A percentile compares a stretch with the other conserved stretches of the same genome.
Evolutionary conservation across 1,139 yeast species (phyloP).

Genomic region (Taphrina confusa): DNA sequence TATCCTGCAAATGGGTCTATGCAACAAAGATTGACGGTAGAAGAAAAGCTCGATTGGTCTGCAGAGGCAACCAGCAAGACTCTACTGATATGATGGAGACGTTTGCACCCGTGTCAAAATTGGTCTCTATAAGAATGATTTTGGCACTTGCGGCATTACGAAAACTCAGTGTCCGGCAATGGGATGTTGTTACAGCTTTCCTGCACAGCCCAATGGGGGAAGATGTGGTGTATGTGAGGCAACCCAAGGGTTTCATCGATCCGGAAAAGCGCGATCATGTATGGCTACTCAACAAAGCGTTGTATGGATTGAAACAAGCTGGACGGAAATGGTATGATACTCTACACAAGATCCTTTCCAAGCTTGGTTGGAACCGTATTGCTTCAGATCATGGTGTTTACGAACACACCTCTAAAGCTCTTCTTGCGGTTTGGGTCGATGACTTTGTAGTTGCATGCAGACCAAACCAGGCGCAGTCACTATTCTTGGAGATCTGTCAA

Average conservation of each 20-base stretch:
- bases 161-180: not conserved
- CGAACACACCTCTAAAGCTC: not conserved
- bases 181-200: slow-evolving; percentile 4
- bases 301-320: slow-evolving; percentile 26
- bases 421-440: not conserved
- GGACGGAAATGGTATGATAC: slow-evolving; percentile 18
- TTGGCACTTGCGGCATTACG: not conserved
- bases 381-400: slow-evolving; percentile 7
- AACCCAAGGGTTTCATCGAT: not conserved
- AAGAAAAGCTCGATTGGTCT: not conserved
- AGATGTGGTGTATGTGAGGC: not conserved
- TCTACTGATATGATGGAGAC: not conserved
- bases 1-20: not conserved
- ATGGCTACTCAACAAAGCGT: not conserved
- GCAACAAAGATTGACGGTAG: not conserved
- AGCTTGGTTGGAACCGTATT: not conserved
- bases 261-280: not conserved
- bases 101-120: not conserved
- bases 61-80: not conserved
- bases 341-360: not conserved
- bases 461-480: not conserved
- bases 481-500: not conserved
- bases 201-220: not conserved
- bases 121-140: not conserved
- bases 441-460: not conserved